Evolutionary conservation across 1,139 yeast species (phyloP), one percentile per base, ranked within the genome.

Genomic region (Scheffersomyces lignicola): DNA sequence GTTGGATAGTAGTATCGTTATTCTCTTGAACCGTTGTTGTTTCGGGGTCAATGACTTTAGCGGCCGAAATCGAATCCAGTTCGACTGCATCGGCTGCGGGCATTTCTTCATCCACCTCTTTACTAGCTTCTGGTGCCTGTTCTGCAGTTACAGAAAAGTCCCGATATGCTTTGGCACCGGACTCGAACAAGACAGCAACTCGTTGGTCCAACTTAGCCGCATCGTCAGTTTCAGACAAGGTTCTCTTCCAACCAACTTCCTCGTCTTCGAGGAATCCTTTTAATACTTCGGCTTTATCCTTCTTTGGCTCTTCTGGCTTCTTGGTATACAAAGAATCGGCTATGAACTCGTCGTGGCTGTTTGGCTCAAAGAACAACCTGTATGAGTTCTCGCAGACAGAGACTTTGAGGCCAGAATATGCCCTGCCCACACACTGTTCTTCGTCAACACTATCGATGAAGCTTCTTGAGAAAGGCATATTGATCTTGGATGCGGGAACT

Each of bases 361-460:
- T 83, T 3, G 83, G 74, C 53, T 87, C 95, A 54, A 90, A 88
- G 52, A 85, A 82, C 49, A 92, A 65, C 43, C 85, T 73, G 58
- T 88, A 94, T 3, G 90, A 80, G 47, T 83, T 84, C 51, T 81
- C 80, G 51, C 92, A 80, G 23, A 92, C 77, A 31, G 88, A 81
- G 12, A 94, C 92, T 53, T 81, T 80, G 57, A 92, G 65, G n/a
- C 81, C 84, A 18, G 95, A 80, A 37, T 74, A 74, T 7, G 83
- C 73, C 37, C 71, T 69, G 3, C 94, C 94, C 37, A 78, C 83
- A 32, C 84, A 76, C 44, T 65, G 69, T n/a, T 74, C 81, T 44
- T 76, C 81, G 25, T 69, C 79, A 18, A 76, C 77, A 28, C 65
- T 69, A 32, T 78, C 85, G 37, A 80, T 59, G 35, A 76, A 76